Evolutionary conservation across 768 basidiomycete genomes (phyloP).

Genomic region (Chlorophyllum brunneum): DNA sequence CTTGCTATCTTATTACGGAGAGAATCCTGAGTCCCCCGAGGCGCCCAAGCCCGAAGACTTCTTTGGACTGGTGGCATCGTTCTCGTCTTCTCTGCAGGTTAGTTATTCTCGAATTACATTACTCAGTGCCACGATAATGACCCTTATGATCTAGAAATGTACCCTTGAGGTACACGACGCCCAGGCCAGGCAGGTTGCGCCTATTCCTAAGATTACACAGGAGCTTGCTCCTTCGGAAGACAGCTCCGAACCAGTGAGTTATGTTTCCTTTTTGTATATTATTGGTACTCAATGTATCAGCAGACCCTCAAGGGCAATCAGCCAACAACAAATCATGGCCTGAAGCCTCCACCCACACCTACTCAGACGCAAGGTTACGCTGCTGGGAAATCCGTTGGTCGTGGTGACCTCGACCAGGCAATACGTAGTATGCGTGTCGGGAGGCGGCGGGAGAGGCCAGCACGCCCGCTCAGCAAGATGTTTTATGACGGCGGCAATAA

Average conservation of each 20-base stretch:
- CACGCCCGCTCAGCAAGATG: slow-evolving; percentile 71
- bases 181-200: slow-evolving; percentile 29
- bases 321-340: slow-evolving; percentile 21
- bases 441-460: slow-evolving; percentile 45
- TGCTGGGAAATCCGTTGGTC: slow-evolving; percentile 55
- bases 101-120: slow-evolving; percentile 9
- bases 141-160: slow-evolving; percentile 54
- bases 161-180: slow-evolving; percentile 61
- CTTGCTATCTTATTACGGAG: slow-evolving; percentile 73
- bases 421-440: slow-evolving; percentile 78
- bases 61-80: slow-evolving; percentile 70
- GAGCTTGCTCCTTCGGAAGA: slow-evolving; percentile 22
- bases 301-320: slow-evolving; percentile 41
- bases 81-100: slow-evolving; percentile 71
- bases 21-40: slow-evolving; percentile 59
- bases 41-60: slow-evolving; percentile 78
- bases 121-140: not conserved
- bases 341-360: slow-evolving; percentile 19
- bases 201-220: slow-evolving; percentile 20
- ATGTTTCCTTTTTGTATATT: slow-evolving; percentile 3
- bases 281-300: not conserved
- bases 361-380: slow-evolving; percentile 33
- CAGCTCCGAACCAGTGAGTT: slow-evolving; percentile 17
- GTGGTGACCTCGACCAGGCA: slow-evolving; percentile 81
- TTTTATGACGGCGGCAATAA: slow-evolving; percentile 60